Base-by-base conservation (phyloP, 139 green algal genomes). In the Haematococcus lacustris region DNA sequence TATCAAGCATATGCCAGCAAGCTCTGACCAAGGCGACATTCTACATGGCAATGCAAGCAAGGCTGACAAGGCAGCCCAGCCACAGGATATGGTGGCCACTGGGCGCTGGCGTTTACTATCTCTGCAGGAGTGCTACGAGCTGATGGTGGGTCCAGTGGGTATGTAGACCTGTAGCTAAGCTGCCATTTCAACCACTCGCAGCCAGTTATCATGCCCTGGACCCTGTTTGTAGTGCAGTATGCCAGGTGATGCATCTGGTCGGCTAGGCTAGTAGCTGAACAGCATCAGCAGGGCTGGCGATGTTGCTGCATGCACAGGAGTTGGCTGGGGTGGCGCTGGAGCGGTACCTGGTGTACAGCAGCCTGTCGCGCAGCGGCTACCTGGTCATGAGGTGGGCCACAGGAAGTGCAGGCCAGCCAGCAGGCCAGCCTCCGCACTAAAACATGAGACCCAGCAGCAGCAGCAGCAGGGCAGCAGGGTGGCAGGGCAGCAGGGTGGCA, bases 41-140 rank as follows among this genome's bases (percentile, higher is more conserved):
- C n/a, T n/a, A n/a, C n/a, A n/a, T n/a, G n/a, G 21, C 41, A 73
- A 25, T 57, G 3, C 0, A 9, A 41, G 39, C 4, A 28, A 5
- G 71, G 30, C 0, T 39, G 26, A 38, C 0, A 26, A n/a, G 50
- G 38, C 35, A 50, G 38, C 2, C 21, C 0, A 30, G 25, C n/a
- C 38, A 53, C 2, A 1, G 51, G 3, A 23, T 7, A 47, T 26
- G 51, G 69, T 17, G 59, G 59, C 33, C 25, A 43, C 38, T 23
- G 21, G 62, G 4, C 28, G 43, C 43, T 37, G 71, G 38, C 66
- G 71, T 50, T 74, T 84, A 51, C 74, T 84, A 35, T 84, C 78
- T 1, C 28, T 80, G 34, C 78, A 84, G 67, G 78, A 84, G 67
- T 62, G 40, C 1, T 80, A 74, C 37, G 78, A 80, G 33, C 74